A percentile compares a stretch with the other conserved stretches of the same genome.
These are phyloP conservation scores for Metschnikowia hibisci DNA, from an alignment of 805 yeast species.

Conservation along the genomic window DNA sequence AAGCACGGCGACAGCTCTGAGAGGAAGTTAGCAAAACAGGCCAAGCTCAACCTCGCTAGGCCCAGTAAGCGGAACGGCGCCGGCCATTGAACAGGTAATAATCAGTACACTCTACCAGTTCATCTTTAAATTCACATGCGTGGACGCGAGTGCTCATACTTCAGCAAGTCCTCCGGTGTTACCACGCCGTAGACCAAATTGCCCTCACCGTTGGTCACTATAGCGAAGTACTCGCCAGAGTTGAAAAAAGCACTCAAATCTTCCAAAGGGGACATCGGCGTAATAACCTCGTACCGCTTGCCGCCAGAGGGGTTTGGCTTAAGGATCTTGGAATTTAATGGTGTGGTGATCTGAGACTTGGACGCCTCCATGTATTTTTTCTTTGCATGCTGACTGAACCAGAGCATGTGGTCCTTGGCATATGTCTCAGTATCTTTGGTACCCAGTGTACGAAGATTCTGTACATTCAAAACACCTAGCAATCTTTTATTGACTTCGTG, in stretches of 20 bases:
- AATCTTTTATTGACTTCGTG: constrained; percentile 42
- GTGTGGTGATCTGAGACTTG: constrained; percentile 12
- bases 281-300: constrained; percentile 40
- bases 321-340: constrained; percentile 31
- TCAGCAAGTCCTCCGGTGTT: constrained; percentile 33
- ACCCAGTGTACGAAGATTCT: constrained; percentile 26
- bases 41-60: constrained; percentile 37
- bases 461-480: constrained; percentile 49
- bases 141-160: constrained; percentile 23
- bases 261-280: constrained; percentile 55
- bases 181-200: constrained; percentile 58
- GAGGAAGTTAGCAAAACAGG: constrained; percentile 63
- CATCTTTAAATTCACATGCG: constrained; percentile 8
- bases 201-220: constrained; percentile 51
- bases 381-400: constrained; percentile 40
- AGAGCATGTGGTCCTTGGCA: constrained; percentile 35
- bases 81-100: neutral
- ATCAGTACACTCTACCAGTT: neutral
- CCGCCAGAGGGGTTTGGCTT: constrained; percentile 29
- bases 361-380: constrained; percentile 28
- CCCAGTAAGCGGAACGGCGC: neutral
- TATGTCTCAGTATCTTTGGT: constrained; percentile 13
- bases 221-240: constrained; percentile 49
- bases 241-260: constrained; percentile 49
- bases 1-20: constrained; percentile 81